A percentile compares a stretch with the other conserved stretches of the same genome.
Evolutionary conservation across 73 alveolate species (phyloP).

Genomic region (Blepharisma japonicum): DNA sequence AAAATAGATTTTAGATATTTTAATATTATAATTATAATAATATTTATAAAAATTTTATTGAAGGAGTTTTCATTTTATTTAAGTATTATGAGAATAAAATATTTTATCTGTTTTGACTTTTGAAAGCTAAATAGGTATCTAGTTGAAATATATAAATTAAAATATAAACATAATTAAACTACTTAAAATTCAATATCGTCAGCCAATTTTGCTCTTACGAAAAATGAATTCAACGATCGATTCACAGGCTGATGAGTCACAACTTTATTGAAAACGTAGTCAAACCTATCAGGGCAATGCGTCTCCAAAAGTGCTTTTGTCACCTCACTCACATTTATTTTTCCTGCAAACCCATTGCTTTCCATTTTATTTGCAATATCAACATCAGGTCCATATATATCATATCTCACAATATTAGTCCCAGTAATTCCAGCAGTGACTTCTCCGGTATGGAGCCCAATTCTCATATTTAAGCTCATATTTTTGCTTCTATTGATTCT

Average conservation of each 20-base stretch:
- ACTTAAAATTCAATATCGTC: slow-evolving; percentile 16
- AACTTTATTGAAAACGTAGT: background rate
- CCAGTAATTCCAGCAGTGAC: slow-evolving; percentile 59
- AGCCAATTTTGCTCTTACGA: background rate
- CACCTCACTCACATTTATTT: slow-evolving; percentile 37
- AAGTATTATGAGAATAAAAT: too few relatives aligned
- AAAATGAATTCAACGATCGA: background rate
- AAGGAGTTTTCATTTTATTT: too few relatives aligned
- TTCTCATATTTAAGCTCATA: slow-evolving; percentile 82
- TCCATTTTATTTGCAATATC: slow-evolving; percentile 59
- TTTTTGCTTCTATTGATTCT: slow-evolving; percentile 80
- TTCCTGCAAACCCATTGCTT: slow-evolving; percentile 55
- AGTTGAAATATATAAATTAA: too few relatives aligned
- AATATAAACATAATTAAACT: background rate
- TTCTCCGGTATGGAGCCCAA: slow-evolving; percentile 87
- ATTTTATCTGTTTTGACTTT: too few relatives aligned
- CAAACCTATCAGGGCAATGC: slow-evolving; percentile 40
- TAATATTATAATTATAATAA: too few relatives aligned
- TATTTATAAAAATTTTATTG: too few relatives aligned
- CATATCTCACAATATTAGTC: slow-evolving; percentile 56
- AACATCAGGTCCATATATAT: slow-evolving; percentile 61
- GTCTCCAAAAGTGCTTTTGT: slow-evolving; percentile 40
- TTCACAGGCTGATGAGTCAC: slow-evolving; percentile 25
- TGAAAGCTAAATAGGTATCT: too few relatives aligned
- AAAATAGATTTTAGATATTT: too few relatives aligned